Conservation (phyloP, 176 grass and related monocot genomes). For the Sorghum bicolor region DNA sequence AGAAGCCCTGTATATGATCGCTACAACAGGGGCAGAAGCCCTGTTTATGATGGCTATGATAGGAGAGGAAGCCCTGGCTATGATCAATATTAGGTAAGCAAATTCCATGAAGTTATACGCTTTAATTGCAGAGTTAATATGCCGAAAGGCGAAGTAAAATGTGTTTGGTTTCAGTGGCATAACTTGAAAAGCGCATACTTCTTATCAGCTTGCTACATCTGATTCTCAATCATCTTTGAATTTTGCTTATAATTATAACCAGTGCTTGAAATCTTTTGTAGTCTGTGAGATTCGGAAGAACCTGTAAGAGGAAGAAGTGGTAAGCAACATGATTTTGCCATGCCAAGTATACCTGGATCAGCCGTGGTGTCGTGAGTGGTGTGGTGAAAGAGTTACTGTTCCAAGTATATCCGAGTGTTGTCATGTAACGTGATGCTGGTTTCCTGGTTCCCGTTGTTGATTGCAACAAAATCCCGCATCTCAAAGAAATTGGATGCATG, state of each 20-base stretch:
- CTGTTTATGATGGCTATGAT: conserved; percentile 24
- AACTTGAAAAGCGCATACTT: not conserved
- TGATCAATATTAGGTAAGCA: conserved; percentile 48
- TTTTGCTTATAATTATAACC: not conserved
- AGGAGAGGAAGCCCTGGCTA: conserved; percentile 53
- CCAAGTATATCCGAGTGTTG: not conserved
- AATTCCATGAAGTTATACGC: not conserved
- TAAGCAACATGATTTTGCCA: not conserved
- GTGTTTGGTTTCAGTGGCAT: not conserved
- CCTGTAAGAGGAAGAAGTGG: not conserved
- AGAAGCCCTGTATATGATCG: conserved; percentile 42
- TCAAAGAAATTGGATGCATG: not conserved
- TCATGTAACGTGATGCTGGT: not conserved
- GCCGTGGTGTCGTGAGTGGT: not conserved
- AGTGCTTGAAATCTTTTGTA: not conserved
- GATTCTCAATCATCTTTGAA: not conserved
- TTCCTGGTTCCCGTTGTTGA: not conserved
- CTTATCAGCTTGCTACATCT: not conserved
- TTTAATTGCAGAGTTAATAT: not conserved
- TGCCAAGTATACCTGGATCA: not conserved
- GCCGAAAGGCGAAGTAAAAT: not conserved
- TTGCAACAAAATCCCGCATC: not conserved
- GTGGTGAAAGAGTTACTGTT: not conserved
- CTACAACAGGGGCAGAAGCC: conserved; percentile 29
- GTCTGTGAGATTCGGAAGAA: not conserved